A percentile compares a stretch with the other conserved stretches of the same genome.
phyloP scores from a whole-genome alignment of 208 protist genomes.

The Leishmania braziliensis region DNA sequence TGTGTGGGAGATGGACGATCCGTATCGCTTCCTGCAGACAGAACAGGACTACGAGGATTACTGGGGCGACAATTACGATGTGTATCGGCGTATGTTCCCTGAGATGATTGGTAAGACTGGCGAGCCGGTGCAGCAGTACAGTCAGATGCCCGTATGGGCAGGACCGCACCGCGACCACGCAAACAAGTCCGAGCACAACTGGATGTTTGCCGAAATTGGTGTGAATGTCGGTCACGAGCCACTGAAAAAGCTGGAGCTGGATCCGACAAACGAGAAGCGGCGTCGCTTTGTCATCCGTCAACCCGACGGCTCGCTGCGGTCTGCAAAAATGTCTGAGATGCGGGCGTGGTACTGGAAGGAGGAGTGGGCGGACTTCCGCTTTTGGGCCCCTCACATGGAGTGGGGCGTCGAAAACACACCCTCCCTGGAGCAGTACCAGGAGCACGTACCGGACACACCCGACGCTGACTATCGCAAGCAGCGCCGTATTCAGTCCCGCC shows the following conservation, averaged over 20 bases:
- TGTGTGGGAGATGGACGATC: constrained; percentile 95
- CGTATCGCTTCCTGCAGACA: constrained; percentile 94
- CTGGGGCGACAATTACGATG: constrained; percentile 95
- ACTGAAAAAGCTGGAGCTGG: constrained; percentile 92
- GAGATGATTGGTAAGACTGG: constrained; percentile 93
- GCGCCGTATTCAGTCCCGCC: constrained; percentile 87
- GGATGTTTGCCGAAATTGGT: constrained; percentile 95
- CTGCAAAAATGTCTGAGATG: constrained; percentile 96
- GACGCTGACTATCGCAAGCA: constrained; percentile 92
- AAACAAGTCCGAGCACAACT: constrained; percentile 94
- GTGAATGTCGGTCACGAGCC: constrained; percentile 94
- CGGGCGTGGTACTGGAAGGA: constrained; percentile 95
- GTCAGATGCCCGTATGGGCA: constrained; percentile 92
- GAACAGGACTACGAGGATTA: constrained; percentile 95
- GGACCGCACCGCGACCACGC: constrained; percentile 91
- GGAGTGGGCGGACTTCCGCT: constrained; percentile 94
- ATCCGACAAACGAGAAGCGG: constrained; percentile 93
- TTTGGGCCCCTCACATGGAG: constrained; percentile 94
- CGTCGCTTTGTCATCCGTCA: constrained; percentile 92
- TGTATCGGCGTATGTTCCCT: constrained; percentile 93
- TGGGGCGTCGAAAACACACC: constrained; percentile 93
- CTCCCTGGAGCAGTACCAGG: constrained; percentile 92
- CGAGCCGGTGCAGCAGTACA: constrained; percentile 94
- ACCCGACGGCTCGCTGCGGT: constrained; percentile 92
- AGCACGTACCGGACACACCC: constrained; percentile 90